Evolutionary conservation across 2,329 filamentous ascomycete genomes (phyloP).

Genomic region (Parafenestella ontariensis): DNA sequence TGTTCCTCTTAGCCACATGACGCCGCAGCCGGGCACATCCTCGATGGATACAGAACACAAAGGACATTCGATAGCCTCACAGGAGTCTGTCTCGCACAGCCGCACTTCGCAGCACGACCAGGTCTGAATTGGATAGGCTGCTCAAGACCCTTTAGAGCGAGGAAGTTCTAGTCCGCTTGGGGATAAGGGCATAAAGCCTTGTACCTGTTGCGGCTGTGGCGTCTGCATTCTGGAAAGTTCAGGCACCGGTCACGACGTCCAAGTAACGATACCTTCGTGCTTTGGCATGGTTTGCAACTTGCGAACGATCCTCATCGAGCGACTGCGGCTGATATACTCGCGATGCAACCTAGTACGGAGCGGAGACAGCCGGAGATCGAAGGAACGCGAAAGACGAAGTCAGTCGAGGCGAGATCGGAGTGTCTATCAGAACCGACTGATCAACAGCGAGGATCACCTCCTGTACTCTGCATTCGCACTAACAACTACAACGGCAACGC

Average conservation of each 20-base stretch:
- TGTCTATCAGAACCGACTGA: neutral
- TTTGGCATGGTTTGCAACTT: neutral
- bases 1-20: conserved; percentile 1
- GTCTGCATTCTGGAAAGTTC: neutral
- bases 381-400: too few relatives aligned
- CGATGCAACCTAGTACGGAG: too few relatives aligned
- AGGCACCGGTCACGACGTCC: neutral
- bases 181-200: neutral
- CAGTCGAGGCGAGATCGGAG: neutral
- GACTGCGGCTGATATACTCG: too few relatives aligned
- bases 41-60: neutral
- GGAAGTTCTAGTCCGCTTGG: neutral
- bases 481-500: neutral
- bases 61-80: neutral
- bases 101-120: neutral
- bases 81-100: neutral
- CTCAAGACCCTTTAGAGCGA: neutral
- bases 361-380: too few relatives aligned
- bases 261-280: neutral
- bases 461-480: neutral
- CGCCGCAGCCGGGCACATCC: neutral
- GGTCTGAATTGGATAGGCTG: neutral
- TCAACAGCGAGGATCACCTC: neutral
- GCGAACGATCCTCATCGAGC: neutral
- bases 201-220: neutral